Percentiles rank a stretch among this genome's conserved stretches.
Evolutionary conservation across 441 rosid species (phyloP).

Genomic region (Adansonia grandidieri): DNA sequence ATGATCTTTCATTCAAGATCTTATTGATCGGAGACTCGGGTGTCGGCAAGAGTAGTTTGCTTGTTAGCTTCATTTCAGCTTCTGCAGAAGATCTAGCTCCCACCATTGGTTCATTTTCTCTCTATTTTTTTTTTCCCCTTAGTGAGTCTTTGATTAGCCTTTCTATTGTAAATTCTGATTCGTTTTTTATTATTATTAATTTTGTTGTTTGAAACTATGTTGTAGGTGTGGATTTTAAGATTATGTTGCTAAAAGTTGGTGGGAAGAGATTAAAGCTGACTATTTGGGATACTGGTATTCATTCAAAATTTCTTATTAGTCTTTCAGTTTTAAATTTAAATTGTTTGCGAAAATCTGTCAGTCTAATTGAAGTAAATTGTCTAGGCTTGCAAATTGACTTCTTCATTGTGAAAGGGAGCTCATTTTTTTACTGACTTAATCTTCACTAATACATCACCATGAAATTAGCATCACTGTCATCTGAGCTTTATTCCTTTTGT

Average conservation of each 20-base stretch:
- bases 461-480: not conserved
- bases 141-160: not conserved
- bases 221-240: slow-evolving; percentile 95
- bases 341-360: not conserved
- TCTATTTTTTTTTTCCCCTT: not conserved
- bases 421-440: not conserved
- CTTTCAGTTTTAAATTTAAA: not conserved
- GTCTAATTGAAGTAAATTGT: not conserved
- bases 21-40: slow-evolving; percentile 70
- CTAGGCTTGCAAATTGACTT: not conserved
- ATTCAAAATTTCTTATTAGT: not conserved
- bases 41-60: slow-evolving; percentile 71
- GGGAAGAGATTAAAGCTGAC: slow-evolving; percentile 88
- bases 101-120: slow-evolving; percentile 51
- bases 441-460: not conserved
- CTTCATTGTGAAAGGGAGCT: not conserved
- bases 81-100: slow-evolving; percentile 60
- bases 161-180: not conserved
- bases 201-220: not conserved
- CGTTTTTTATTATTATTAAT: not conserved
- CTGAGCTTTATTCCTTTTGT: not conserved
- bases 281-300: slow-evolving; percentile 94
- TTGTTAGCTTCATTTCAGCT: slow-evolving; percentile 62
- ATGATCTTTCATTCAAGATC: slow-evolving; percentile 72
- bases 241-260: slow-evolving; percentile 75